Conservation (phyloP, 2,329 filamentous ascomycete genomes). For the Aspergillus novofumigatus region DNA sequence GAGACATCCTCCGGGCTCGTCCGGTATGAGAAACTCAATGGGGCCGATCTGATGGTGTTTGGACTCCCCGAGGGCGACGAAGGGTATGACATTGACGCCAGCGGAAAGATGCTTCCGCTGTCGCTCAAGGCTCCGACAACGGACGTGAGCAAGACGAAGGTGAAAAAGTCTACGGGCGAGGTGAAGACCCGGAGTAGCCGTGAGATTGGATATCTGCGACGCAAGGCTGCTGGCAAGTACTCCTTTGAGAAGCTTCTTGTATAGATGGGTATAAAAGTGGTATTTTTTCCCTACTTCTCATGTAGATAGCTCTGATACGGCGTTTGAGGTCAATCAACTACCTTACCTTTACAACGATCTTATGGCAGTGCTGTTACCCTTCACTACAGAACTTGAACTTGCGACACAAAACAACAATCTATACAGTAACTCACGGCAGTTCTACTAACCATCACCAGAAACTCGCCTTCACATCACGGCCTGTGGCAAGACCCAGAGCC, state of each 20-base stretch:
- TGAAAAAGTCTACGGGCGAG: slow-evolving; percentile 64
- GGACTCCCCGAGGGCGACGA: slow-evolving; percentile 26
- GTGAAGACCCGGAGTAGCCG: slow-evolving; percentile 63
- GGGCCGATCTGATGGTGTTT: slow-evolving; percentile 35
- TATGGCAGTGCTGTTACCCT: background rate
- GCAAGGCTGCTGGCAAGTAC: slow-evolving; percentile 76
- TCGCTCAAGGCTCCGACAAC: slow-evolving; percentile 60
- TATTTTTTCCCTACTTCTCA: background rate
- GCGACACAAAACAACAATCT: background rate
- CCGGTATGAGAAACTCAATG: slow-evolving; percentile 37
- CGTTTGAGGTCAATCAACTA: background rate
- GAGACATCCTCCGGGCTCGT: slow-evolving; percentile 18
- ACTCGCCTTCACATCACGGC: background rate
- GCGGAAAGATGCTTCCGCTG: slow-evolving; percentile 59
- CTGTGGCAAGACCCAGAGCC: background rate
- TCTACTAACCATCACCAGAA: background rate
- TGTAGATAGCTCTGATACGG: background rate
- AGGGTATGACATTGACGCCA: slow-evolving; percentile 27
- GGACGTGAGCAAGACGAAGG: slow-evolving; percentile 43
- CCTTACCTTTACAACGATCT: background rate
- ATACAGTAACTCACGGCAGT: background rate
- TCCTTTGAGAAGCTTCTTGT: slow-evolving; percentile 73
- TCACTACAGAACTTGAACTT: background rate
- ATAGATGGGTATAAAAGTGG: slow-evolving; percentile 34
- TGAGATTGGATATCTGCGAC: slow-evolving; percentile 73